Conservation (phyloP, 2,329 filamentous ascomycete genomes). For the Colletotrichum chrysophilum region DNA sequence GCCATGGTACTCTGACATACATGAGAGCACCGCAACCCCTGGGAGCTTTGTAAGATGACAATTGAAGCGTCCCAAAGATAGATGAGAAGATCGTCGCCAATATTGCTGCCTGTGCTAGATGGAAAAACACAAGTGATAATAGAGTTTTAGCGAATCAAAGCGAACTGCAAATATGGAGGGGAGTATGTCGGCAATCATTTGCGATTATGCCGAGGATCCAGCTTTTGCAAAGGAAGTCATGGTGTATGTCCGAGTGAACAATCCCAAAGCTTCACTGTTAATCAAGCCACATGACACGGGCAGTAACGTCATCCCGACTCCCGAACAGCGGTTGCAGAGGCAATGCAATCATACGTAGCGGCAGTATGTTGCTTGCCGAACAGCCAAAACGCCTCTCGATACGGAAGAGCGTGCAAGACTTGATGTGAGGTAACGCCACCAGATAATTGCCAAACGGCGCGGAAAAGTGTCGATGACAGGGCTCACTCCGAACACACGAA, state of each 20-base stretch:
- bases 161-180: background rate
- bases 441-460: background rate
- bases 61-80: background rate
- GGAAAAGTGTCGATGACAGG: background rate
- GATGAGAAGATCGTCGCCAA: background rate
- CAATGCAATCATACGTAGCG: background rate
- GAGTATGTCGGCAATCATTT: background rate
- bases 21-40: background rate
- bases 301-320: background rate
- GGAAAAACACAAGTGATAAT: background rate
- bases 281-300: background rate
- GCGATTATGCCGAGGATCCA: background rate
- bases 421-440: background rate
- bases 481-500: background rate
- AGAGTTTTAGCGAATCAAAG: background rate
- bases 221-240: background rate
- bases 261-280: background rate
- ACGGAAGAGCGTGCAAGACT: background rate
- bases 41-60: background rate
- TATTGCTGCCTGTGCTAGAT: background rate
- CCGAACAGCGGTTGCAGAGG: background rate
- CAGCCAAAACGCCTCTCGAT: background rate
- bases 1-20: constrained; percentile 20
- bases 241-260: background rate
- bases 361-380: background rate